These are phyloP conservation scores for Thalassiosira livingstoniorum DNA, from an alignment of 352 stramenopile species.

Conservation along the genomic window DNA sequence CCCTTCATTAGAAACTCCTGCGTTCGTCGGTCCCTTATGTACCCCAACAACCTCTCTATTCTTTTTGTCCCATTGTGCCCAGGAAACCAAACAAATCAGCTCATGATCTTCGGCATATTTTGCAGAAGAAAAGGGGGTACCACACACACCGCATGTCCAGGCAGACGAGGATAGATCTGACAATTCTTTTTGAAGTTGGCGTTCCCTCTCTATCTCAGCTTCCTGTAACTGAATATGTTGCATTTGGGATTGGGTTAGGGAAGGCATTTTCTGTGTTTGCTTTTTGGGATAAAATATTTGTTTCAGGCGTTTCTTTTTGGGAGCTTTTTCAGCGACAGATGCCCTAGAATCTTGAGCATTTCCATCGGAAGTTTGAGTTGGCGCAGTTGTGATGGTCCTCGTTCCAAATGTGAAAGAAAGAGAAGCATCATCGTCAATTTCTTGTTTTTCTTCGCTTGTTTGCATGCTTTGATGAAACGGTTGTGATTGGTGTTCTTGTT, in stretches of 20 bases:
- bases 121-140: slow-evolving; percentile 67
- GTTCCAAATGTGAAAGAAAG: slow-evolving; percentile 15
- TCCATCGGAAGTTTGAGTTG: neutral
- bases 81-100: slow-evolving; percentile 52
- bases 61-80: slow-evolving; percentile 34
- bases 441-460: neutral
- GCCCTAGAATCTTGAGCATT: neutral
- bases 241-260: neutral
- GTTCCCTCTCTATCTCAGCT: no score
- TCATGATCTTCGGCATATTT: slow-evolving; percentile 67
- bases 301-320: neutral
- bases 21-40: no score
- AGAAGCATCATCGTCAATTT: slow-evolving; percentile 34
- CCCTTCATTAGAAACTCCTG: no score
- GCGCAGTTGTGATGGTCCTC: slow-evolving; percentile 6
- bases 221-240: neutral
- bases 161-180: slow-evolving; percentile 32
- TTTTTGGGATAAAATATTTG: neutral
- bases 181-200: slow-evolving; percentile 7
- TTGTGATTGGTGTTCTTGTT: neutral
- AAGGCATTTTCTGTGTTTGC: neutral
- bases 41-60: no score
- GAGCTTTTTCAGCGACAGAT: neutral
- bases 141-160: slow-evolving; percentile 80
- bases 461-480: neutral